A percentile compares a stretch with the other conserved stretches of the same genome.
Evolutionary conservation across 2,329 filamentous ascomycete species (phyloP).

Genomic region (Pezicula neosporulosa): DNA sequence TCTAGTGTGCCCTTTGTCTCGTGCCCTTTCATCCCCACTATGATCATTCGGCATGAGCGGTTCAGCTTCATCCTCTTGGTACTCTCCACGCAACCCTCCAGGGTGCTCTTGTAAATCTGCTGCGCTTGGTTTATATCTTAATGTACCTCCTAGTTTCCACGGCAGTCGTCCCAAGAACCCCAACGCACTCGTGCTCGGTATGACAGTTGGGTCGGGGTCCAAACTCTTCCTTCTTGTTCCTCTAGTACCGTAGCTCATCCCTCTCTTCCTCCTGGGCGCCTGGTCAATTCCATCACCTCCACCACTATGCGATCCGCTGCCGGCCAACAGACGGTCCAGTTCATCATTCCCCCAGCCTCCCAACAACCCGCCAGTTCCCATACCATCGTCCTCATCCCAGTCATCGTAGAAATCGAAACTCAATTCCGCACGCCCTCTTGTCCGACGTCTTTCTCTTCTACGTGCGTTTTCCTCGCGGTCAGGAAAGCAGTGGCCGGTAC

Average conservation of each 20-base stretch:
- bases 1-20: constrained; percentile 34
- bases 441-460: constrained; percentile 61
- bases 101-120: constrained; percentile 89
- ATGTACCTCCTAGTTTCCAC: constrained; percentile 76
- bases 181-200: constrained; percentile 79
- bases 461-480: constrained; percentile 71
- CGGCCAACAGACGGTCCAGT: constrained; percentile 77
- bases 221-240: constrained; percentile 53
- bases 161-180: constrained; percentile 82
- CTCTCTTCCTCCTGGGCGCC: constrained; percentile 70
- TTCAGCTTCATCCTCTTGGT: constrained; percentile 50
- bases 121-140: constrained; percentile 87
- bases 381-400: constrained; percentile 64
- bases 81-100: constrained; percentile 41
- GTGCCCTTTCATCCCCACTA: constrained; percentile 16
- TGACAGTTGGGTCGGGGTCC: constrained; percentile 75
- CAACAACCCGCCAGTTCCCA: constrained; percentile 57
- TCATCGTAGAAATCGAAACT: constrained; percentile 98
- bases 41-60: constrained; percentile 59
- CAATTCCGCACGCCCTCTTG: constrained; percentile 66
- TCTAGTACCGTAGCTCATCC: constrained; percentile 86
- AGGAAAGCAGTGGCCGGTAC: constrained; percentile 67
- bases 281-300: constrained; percentile 43
- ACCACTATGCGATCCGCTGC: constrained; percentile 49
- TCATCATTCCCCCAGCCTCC: constrained; percentile 79